A percentile compares a stretch with the other conserved stretches of the same genome.
These are phyloP conservation scores for Lactifluus subvellereus DNA, from an alignment of 768 basidiomycete species.

Conservation along the genomic window DNA sequence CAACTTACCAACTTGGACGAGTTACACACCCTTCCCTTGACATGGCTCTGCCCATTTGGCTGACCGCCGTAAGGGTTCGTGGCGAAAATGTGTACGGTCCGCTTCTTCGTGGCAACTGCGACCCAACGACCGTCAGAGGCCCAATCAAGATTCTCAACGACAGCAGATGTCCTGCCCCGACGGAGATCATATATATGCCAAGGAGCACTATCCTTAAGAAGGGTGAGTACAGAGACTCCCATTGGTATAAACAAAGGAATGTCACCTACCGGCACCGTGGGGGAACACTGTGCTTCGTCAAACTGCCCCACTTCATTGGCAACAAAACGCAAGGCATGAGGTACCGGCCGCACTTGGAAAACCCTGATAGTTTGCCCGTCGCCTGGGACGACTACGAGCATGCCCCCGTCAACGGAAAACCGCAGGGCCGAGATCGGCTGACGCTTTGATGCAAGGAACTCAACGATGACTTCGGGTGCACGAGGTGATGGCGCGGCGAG, in stretches of 20 bases:
- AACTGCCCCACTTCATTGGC: neutral
- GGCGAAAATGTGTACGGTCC: slow-evolving; percentile 68
- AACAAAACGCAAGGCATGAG: slow-evolving; percentile 23
- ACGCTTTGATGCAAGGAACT: slow-evolving; percentile 45
- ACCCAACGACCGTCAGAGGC: slow-evolving; percentile 60
- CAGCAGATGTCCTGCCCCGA: slow-evolving; percentile 65
- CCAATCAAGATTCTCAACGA: slow-evolving; percentile 52
- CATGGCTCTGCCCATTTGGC: slow-evolving; percentile 55
- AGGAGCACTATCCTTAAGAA: slow-evolving; percentile 27
- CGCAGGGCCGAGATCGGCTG: slow-evolving; percentile 42
- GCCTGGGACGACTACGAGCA: slow-evolving; percentile 43
- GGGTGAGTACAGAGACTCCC: neutral
- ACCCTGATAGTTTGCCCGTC: slow-evolving; percentile 53
- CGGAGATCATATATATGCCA: slow-evolving; percentile 63
- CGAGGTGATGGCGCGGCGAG: slow-evolving; percentile 27
- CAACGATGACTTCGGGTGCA: slow-evolving; percentile 35
- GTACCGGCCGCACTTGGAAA: slow-evolving; percentile 38
- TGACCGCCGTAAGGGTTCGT: slow-evolving; percentile 72
- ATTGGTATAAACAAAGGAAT: neutral
- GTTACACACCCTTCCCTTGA: slow-evolving; percentile 54
- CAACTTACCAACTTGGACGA: slow-evolving; percentile 41
- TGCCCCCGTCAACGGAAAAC: slow-evolving; percentile 52
- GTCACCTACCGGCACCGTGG: neutral
- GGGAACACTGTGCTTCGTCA: neutral
- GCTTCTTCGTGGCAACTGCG: slow-evolving; percentile 57